Percentiles rank a stretch among this genome's conserved stretches.
These are phyloP conservation scores for Cordyceps cicadae DNA, from an alignment of 2,329 filamentous ascomycete genomes.

Conservation along the genomic window DNA sequence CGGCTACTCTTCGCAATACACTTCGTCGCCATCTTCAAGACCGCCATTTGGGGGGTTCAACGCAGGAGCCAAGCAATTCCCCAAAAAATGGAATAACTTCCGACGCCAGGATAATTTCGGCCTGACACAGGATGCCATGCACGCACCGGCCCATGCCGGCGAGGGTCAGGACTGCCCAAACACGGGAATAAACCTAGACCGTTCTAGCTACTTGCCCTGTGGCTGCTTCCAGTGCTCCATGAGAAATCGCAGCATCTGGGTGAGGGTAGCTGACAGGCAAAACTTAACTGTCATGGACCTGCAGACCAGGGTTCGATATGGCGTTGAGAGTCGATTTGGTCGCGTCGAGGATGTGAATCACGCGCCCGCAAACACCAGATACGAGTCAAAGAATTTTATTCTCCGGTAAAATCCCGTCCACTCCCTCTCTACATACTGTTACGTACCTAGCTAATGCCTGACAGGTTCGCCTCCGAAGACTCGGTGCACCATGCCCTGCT, in stretches of 20 bases:
- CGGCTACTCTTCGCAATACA: background rate
- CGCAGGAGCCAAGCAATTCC: background rate
- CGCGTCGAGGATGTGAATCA: constrained; percentile 22
- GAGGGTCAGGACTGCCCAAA: background rate
- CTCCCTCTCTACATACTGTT: background rate
- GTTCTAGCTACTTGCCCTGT: constrained; percentile 21
- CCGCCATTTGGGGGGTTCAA: background rate
- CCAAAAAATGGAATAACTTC: background rate
- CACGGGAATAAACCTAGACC: background rate
- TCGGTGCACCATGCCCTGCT: constrained; percentile 16
- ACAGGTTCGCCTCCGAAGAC: constrained; percentile 18
- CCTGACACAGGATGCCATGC: background rate
- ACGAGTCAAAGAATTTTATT: constrained; percentile 16
- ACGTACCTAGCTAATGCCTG: background rate
- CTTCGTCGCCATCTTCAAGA: background rate
- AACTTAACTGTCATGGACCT: constrained; percentile 19
- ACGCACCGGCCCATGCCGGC: background rate
- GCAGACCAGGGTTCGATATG: constrained; percentile 23
- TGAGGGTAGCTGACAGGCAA: constrained; percentile 16
- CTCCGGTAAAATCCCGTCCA: constrained; percentile 19
- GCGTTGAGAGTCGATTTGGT: constrained; percentile 22
- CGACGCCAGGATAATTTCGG: background rate
- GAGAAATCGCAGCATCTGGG: constrained; percentile 25
- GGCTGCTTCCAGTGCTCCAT: constrained; percentile 21
- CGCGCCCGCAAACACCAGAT: background rate